Percentiles rank a stretch among this genome's conserved stretches.
phyloP scores from a whole-genome alignment of 2,329 filamentous ascomycete species.

The Bertia moriformis region DNA sequence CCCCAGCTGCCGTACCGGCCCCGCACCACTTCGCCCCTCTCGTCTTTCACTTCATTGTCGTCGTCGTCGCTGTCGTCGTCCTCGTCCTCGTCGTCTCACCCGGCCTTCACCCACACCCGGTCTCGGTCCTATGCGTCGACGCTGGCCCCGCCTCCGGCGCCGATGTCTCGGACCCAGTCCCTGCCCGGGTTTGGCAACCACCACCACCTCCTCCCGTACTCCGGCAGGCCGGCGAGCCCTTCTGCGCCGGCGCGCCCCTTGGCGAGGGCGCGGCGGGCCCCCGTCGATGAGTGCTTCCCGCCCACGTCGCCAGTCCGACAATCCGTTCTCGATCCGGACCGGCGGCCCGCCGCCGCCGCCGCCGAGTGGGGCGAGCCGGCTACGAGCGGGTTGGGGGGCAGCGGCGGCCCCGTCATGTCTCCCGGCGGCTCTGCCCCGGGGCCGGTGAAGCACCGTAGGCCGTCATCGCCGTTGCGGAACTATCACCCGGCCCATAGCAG shows the following conservation, averaged over 20 bases:
- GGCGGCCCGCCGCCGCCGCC: conserved; percentile 15
- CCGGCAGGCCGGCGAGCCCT: conserved; percentile 33
- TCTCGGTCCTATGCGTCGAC: conserved; percentile 42
- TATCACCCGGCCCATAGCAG: conserved; percentile 26
- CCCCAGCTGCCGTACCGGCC: conserved; percentile 39
- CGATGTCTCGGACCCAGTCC: conserved; percentile 49
- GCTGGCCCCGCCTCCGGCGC: conserved; percentile 31
- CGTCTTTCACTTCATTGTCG: too few relatives aligned
- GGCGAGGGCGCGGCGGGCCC: conserved; percentile 36
- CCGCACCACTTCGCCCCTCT: conserved; percentile 46
- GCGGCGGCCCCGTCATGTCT: conserved; percentile 36
- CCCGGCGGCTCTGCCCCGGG: conserved; percentile 23
- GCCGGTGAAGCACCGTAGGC: conserved; percentile 25
- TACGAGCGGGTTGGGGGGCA: conserved; percentile 25
- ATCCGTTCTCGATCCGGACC: conserved; percentile 39
- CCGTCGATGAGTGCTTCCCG: conserved; percentile 45
- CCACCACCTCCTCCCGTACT: conserved; percentile 38
- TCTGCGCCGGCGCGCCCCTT: conserved; percentile 35
- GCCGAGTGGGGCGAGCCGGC: too few relatives aligned
- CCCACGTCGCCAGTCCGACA: conserved; percentile 34
- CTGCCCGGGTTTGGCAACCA: conserved; percentile 49
- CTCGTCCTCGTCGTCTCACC: too few relatives aligned
- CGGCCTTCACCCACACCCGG: conserved; percentile 30
- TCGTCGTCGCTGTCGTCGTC: too few relatives aligned
- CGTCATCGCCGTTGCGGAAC: conserved; percentile 41